Evolutionary conservation across 2,329 filamentous ascomycete species (phyloP), one percentile per base, ranked within the genome.

Genomic region (Nannizzia gypsea): DNA sequence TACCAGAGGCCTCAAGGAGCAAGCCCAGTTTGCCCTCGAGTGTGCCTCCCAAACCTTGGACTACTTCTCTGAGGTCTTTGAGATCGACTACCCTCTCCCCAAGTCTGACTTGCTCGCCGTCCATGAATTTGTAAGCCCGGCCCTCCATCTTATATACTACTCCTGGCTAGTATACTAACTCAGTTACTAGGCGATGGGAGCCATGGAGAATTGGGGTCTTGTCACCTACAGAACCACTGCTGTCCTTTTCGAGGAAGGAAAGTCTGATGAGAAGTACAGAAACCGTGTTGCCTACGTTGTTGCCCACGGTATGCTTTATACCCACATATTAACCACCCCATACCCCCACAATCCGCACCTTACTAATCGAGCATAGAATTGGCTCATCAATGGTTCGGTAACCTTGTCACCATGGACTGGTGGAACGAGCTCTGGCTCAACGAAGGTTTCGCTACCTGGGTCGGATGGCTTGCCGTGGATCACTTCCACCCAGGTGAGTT

Each of bases 361-460:
- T 24, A 34, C 42, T 42, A 57, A 40, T n/a, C 9, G 50, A 50
- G 22, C 11, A 50, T 58, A 77, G 93, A 99, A 74, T 81, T 99
- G 63, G 93, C 91, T 60, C 90, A 96, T 70, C 90, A 95, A 76
- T 96, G 91, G 91, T 96, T 96, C 67, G 90, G 90, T 40, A 95
- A 96, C 72, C 81, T 96, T 9, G 90, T 95, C 48, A 96, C 91
- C 4, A 96, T 96, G 90, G 89, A 95, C 72, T 96, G 90, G 90
- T 93, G 89, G 89, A 89, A 87, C 70, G 88, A 95, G 76, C 81
- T 93, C 44, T 96, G 90, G 90, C 81, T 95, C 58, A 95, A 95
- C 69, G 92, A 97, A 74, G 91, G 91, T 11, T 99, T 99, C 70
- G 93, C 93, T 46, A 99, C 93, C 2, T 97, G 92, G 92, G 92